Base-by-base conservation (phyloP, 2,329 filamentous ascomycete species). In the Beauveria sp. region DNA sequence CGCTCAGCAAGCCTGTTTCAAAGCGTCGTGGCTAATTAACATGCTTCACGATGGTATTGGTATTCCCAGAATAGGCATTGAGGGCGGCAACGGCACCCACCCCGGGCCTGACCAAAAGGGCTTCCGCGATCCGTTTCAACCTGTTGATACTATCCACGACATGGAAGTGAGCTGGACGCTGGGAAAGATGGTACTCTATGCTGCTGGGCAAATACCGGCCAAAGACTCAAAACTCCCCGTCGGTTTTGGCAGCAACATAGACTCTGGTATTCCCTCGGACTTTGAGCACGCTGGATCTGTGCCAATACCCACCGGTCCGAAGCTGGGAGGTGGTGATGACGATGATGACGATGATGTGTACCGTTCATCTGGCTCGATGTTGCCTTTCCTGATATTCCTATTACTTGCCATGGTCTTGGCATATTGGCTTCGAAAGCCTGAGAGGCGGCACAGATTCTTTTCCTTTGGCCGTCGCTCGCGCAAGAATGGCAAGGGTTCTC, bases 101-200 rank as follows among this genome's bases (percentile, higher is more conserved):
- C 88, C 90, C 65, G 86, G 85, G 53, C 79, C 89, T 0, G 73
- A 89, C 5, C 82, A 88, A 47, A 81, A 85, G 16, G 89, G 89
- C 0, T 95, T 90, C 68, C 73, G 91, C 5, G 88, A 95, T 67
- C 85, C 93, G 0, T 99, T 99, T 77, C 90, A 93, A 71, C 91
- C 95, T 0, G 89, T 98, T 34, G 87, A 99, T 74, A 95, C 95
- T 73, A 93, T 99, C 66, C 86, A 92, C 67, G 90, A 87, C 20
- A 88, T 92, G 7, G 96, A 99, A 77, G 88, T 99, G 20, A 96
- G 91, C 77, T 99, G 95, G 95, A 98, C 95, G 0, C 78, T 99
- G 5, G 95, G 95, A 1, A 96, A 97, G 71, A 97, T 98, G 83
- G 85, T 99, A 7, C 83, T 99, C 5, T 98, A 98, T 68, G 95